Evolutionary conservation across 768 basidiomycete genomes (phyloP).

Genomic region (Leucocoprinus birnbaumii): DNA sequence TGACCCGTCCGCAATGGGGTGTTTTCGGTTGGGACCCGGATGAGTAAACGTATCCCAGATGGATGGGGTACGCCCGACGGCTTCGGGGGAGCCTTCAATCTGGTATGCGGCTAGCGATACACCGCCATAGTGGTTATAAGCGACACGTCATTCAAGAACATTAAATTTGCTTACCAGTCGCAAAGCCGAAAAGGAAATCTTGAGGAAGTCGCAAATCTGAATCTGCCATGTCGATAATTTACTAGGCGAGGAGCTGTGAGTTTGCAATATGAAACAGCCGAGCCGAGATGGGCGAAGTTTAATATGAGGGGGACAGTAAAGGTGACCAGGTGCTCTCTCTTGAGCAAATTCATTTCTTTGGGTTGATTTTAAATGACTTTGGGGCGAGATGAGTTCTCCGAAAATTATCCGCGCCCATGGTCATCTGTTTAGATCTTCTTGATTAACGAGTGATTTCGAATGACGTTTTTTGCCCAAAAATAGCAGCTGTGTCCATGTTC

Average conservation of each 20-base stretch:
- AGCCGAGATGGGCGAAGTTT: no score
- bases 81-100: conserved; percentile 64
- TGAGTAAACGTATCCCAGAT: conserved; percentile 76
- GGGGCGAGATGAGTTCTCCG: not conserved
- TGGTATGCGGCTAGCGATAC: conserved; percentile 55
- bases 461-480: not conserved
- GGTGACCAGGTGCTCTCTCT: not conserved
- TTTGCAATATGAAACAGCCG: no score
- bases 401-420: not conserved
- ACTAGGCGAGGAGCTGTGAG: not conserved
- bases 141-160: no score
- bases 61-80: conserved; percentile 55
- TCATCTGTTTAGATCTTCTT: not conserved
- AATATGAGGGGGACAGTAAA: no score
- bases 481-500: not conserved
- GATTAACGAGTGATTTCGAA: not conserved
- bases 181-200: conserved; percentile 32
- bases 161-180: conserved; percentile 24
- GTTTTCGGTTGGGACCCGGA: conserved; percentile 35
- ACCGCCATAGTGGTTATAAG: no score
- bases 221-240: not conserved
- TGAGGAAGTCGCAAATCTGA: conserved; percentile 22
- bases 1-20: conserved; percentile 51
- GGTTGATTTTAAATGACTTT: not conserved
- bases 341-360: no score